Evolutionary conservation across 2,329 filamentous ascomycete genomes (phyloP).

Genomic region (Sclerotinia trifoliorum): DNA sequence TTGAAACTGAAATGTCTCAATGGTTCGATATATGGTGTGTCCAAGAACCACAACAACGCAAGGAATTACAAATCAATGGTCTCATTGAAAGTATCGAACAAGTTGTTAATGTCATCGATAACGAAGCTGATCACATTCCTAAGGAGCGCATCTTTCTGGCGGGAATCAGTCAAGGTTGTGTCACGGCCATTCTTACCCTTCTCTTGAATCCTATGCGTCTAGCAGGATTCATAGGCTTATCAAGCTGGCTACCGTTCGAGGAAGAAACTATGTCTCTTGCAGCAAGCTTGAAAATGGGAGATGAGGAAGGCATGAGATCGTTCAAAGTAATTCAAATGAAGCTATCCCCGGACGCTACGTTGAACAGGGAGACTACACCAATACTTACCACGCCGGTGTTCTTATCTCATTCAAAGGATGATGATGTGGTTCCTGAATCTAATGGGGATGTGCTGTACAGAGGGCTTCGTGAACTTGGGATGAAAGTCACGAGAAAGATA

Average conservation of each 20-base stretch:
- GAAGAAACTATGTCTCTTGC: constrained; percentile 47
- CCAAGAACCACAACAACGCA: constrained; percentile 43
- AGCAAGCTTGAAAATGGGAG: too few species aligned
- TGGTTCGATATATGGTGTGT: constrained; percentile 55
- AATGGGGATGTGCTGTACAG: background rate
- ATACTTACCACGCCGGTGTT: background rate
- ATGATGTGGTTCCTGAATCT: background rate
- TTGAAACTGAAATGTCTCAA: constrained; percentile 38
- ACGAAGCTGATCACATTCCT: background rate
- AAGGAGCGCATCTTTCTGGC: background rate
- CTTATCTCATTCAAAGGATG: background rate
- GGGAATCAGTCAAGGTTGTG: constrained; percentile 39
- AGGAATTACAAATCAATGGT: constrained; percentile 46
- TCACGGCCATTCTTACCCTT: constrained; percentile 44
- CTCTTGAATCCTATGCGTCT: constrained; percentile 37
- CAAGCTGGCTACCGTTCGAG: constrained; percentile 40
- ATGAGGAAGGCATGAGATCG: too few species aligned
- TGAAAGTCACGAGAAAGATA: constrained; percentile 43
- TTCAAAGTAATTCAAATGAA: background rate
- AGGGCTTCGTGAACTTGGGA: background rate
- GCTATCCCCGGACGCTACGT: background rate
- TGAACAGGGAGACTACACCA: background rate
- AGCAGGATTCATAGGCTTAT: constrained; percentile 44
- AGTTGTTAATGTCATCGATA: background rate
- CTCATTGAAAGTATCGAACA: constrained; percentile 34